Percentiles rank a stretch among this genome's conserved stretches.
phyloP scores from a whole-genome alignment of 106 monocot species.

The Xerophyta viscosa region DNA sequence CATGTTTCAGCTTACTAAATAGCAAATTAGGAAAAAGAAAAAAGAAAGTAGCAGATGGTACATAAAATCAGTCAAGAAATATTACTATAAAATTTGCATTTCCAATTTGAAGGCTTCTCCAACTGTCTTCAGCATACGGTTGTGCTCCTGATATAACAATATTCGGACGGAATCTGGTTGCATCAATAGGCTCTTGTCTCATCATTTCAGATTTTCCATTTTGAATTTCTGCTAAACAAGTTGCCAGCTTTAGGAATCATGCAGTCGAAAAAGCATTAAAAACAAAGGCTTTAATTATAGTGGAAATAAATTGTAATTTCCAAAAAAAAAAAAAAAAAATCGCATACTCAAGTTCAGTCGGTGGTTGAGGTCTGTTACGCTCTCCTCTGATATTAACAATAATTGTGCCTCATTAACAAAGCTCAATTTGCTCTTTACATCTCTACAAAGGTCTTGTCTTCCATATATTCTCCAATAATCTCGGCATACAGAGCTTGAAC shows the following conservation, averaged over 20 bases:
- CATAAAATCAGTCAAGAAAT: no score
- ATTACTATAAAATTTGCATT: slow-evolving; percentile 62
- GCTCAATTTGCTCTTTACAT: slow-evolving; percentile 38
- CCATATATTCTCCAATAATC: slow-evolving; percentile 13
- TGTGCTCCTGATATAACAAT: slow-evolving; percentile 74
- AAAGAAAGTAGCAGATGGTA: no score
- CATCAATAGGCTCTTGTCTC: slow-evolving; percentile 26
- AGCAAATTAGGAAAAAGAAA: no score
- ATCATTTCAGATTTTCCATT: neutral
- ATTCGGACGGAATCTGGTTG: slow-evolving; percentile 84
- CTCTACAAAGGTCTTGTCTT: slow-evolving; percentile 40
- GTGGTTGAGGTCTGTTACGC: slow-evolving; percentile 59
- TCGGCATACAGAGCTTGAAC: slow-evolving; percentile 29
- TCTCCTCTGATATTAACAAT: slow-evolving; percentile 72
- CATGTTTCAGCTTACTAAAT: no score
- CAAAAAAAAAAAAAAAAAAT: neutral
- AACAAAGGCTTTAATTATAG: neutral
- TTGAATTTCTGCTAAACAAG: no score
- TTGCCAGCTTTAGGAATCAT: neutral
- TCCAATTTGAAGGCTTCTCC: slow-evolving; percentile 66
- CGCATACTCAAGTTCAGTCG: slow-evolving; percentile 50
- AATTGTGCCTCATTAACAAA: slow-evolving; percentile 93
- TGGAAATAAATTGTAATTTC: neutral
- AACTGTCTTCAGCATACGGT: slow-evolving; percentile 86
- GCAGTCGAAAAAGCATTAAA: neutral